Evolutionary conservation across 805 yeast genomes (phyloP), one percentile per base, ranked within the genome.

Genomic region (Scheffersomyces amazonensis): DNA sequence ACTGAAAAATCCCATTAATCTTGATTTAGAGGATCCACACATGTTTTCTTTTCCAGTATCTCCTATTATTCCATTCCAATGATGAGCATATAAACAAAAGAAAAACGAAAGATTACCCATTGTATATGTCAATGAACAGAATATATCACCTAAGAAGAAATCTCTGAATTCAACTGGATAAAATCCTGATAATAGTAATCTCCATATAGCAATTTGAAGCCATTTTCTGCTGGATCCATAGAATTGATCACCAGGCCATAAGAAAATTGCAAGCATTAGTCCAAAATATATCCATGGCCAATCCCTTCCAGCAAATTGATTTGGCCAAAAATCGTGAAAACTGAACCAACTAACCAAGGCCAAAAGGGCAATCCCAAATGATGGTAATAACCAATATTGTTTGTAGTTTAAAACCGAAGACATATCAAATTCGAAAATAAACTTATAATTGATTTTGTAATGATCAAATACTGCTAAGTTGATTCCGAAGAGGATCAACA

Each of bases 91-190:
- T 17, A 88, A 66, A 57, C 99, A 93, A 49, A 87, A 81, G 63
- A 88, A 89, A 59, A 89, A 78, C 1, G 95, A 84, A 31, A 87
- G 63, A 48, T 90, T 91, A 4, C 96, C 85, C 66, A 88, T 68
- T 0, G 96, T 76, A 62, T 93, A 93, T 1, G 96, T 86, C 52
- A 93, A 69, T 20, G 96, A 85, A 60, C 95, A 86, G 36, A 91
- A 68, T 21, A 93, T 81, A 60, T 93, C 99, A 16, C 98, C 99
- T 33, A 91, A 46, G 57, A 87, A 88, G 69, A 93, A 91, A 61
- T 93, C 99, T 40, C 90, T 74, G 56, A 93, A 93, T 62, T 91
- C 98, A 37, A 93, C 97, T 0, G 98, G 96, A 53, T 83, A 93
- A 30, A 89, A 69, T 0, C 98, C 98, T 1, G 96, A 84, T 8